Base-by-base conservation (phyloP, 2,329 filamentous ascomycete species). In the Apiospora arundinis region DNA sequence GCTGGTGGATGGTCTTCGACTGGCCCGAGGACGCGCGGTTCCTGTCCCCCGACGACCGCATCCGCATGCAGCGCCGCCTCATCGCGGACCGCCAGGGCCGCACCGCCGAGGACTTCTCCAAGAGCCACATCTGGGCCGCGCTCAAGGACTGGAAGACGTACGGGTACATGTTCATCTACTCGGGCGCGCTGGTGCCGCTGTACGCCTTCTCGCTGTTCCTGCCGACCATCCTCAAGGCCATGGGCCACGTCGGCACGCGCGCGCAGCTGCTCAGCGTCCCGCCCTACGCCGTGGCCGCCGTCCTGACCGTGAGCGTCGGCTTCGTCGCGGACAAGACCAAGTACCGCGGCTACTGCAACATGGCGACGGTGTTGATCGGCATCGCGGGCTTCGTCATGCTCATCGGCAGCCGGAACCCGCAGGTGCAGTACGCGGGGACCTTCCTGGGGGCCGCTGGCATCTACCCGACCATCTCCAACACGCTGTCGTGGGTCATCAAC, bases 381-480 rank as follows among this genome's bases (percentile, higher is more conserved):
- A 91, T 97, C n/a, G 82, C 85, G 0, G 95, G 95, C 0, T 98
- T 97, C 79, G 80, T 86, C 48, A 95, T 98, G 91, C 86, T 97
- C 1, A 85, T 97, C 1, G 90, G 89, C 0, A 89, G 89, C 3
- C 83, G 87, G 4, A 84, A 85, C 4, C 85, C 94, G 0, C 87
- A 86, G 0, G 90, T 95, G 0, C 92, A 95, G 77, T 98, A 98
- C 79, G 92, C 91, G 0, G 95, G 93, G 0, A 93, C 90, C 0
- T 98, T 97, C 81, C 85, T 98, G 0, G 95, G 92, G 0, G 95
- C 95, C 0, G 85, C 95, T 71, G 95, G 95, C 1, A 97, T 97
- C 75, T 97, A 97, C 77, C 95, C 95, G 0, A 92, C 90, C 77
- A 93, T 97, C 71, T 84, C 94, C 12, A 96, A 97, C 79, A 97